Evolutionary conservation across 331 rosid genomes (phyloP).

Genomic region (Malus hybrid): DNA sequence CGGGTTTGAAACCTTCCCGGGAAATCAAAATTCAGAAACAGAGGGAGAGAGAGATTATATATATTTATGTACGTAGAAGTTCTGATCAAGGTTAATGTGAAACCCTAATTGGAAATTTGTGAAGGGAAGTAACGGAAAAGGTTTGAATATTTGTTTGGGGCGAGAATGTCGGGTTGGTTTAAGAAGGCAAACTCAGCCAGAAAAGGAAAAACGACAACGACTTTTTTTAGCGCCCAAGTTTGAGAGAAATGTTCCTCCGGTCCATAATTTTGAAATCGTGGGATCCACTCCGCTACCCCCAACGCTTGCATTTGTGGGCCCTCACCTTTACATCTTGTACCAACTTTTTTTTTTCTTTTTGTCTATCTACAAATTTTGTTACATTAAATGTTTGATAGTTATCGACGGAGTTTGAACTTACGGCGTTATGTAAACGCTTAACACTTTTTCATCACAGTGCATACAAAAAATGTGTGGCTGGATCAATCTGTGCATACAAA

Average conservation of each 20-base stretch:
- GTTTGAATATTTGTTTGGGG: neutral
- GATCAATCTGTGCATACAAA: too few species aligned
- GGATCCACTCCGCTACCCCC: neutral
- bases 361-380: too few species aligned
- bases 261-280: slow-evolving; percentile 19
- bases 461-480: too few species aligned
- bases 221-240: slow-evolving; percentile 18
- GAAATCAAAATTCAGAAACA: slow-evolving; percentile 1
- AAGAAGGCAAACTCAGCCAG: neutral
- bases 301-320: too few species aligned
- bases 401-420: too few species aligned
- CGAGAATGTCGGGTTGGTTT: slow-evolving; percentile 40
- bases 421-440: too few species aligned
- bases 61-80: neutral
- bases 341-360: too few species aligned
- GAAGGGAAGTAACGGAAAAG: neutral
- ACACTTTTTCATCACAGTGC: too few species aligned
- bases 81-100: neutral
- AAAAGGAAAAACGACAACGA: neutral
- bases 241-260: neutral
- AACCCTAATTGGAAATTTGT: neutral
- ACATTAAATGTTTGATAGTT: too few species aligned
- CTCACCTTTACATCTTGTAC: too few species aligned
- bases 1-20: slow-evolving; percentile 14
- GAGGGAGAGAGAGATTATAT: neutral